phyloP scores from a whole-genome alignment of 495 filamentous ascomycete genomes.

The Niebla homalea region DNA sequence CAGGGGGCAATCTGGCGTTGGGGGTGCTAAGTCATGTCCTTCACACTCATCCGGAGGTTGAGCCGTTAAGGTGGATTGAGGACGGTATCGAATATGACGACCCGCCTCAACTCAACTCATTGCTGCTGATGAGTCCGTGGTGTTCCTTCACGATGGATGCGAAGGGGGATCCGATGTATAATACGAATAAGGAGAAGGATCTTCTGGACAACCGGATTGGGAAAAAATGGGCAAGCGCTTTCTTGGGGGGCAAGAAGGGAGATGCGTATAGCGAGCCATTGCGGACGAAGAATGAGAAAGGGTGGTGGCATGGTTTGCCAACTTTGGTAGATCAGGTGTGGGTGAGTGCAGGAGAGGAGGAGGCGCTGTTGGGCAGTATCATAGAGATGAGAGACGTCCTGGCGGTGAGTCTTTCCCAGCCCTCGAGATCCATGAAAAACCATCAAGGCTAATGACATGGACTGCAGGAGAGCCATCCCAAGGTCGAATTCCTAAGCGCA shows the following conservation, averaged over 20 bases:
- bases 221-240: conserved; percentile 30
- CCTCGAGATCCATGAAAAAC: neutral
- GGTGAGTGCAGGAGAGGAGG: conserved; percentile 40
- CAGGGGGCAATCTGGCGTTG: conserved; percentile 46
- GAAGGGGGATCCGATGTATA: conserved; percentile 22
- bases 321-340: conserved; percentile 33
- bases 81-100: neutral
- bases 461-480: conserved; percentile 1
- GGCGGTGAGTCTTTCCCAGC: conserved; percentile 19
- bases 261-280: conserved; percentile 46
- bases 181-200: conserved; percentile 37
- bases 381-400: conserved; percentile 34
- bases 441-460: neutral
- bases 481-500: conserved; percentile 5
- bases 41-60: conserved; percentile 41
- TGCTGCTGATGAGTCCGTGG: conserved; percentile 45
- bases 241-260: conserved; percentile 27
- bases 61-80: neutral
- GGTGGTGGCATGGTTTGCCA: conserved; percentile 40
- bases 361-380: conserved; percentile 46
- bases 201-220: conserved; percentile 23
- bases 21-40: conserved; percentile 43
- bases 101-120: conserved; percentile 19
- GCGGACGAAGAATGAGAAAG: conserved; percentile 24
- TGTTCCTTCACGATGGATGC: conserved; percentile 28